phyloP scores from a whole-genome alignment of 371 early-diverging fungal species.

The Massospora cicadina region DNA sequence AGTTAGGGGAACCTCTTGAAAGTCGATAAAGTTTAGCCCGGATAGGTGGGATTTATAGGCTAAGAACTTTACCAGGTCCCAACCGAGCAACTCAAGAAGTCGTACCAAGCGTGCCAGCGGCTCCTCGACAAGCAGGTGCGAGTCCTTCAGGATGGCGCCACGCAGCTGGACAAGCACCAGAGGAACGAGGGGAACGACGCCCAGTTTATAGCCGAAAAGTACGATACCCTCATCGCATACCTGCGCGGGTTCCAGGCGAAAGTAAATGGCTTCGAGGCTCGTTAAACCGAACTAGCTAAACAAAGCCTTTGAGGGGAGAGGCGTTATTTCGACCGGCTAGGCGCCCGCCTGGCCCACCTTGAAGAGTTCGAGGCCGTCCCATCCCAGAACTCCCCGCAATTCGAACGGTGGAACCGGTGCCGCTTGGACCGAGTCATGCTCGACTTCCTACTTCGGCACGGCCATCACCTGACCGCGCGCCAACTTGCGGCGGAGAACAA shows the following conservation, averaged over 20 bases:
- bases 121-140: background rate
- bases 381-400: background rate
- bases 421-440: conserved; percentile 72
- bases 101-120: background rate
- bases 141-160: background rate
- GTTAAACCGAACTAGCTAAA: too few relatives aligned
- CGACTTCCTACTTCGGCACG: conserved; percentile 82
- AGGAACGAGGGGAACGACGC: background rate
- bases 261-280: too few relatives aligned
- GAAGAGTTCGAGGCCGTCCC: background rate
- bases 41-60: background rate
- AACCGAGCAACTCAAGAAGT: background rate
- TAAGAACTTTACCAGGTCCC: background rate
- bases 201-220: background rate
- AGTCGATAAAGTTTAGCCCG: too few relatives aligned
- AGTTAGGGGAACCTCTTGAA: too few relatives aligned
- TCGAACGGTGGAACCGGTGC: conserved; percentile 53
- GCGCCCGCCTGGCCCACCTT: background rate
- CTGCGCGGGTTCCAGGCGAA: background rate
- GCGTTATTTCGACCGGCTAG: background rate
- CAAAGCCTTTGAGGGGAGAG: too few relatives aligned
- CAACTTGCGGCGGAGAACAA: conserved; percentile 34
- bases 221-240: background rate
- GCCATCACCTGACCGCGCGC: conserved; percentile 55
- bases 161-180: background rate